Percentiles rank a stretch among this genome's conserved stretches.
phyloP scores from a whole-genome alignment of 1,284 basidiomycete genomes.

The Fomes fomentarius region DNA sequence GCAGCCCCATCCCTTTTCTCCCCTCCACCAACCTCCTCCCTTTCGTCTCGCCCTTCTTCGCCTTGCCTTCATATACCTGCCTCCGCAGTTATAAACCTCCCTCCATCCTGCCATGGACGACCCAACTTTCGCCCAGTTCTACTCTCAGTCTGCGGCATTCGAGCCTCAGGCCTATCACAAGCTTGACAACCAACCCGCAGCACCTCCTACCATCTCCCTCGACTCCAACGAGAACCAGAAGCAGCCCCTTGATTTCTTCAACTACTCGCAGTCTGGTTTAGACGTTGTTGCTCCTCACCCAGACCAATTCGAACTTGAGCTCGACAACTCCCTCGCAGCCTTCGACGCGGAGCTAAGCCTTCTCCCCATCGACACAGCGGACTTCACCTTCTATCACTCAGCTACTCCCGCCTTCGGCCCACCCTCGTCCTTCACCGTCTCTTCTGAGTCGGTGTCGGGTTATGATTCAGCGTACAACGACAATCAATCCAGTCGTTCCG shows the following conservation, averaged over 20 bases:
- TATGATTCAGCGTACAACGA: conserved; percentile 52
- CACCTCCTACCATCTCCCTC: conserved; percentile 24
- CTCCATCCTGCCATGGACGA: conserved; percentile 28
- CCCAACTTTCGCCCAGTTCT: conserved; percentile 30
- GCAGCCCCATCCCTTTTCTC: conserved; percentile 26
- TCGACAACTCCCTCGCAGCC: conserved; percentile 66
- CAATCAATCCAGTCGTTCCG: conserved; percentile 65
- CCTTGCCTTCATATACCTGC: conserved; percentile 27
- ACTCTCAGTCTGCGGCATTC: conserved; percentile 28
- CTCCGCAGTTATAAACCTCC: conserved; percentile 27
- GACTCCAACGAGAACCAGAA: conserved; percentile 27
- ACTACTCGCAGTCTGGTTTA: conserved; percentile 60
- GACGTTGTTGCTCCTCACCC: conserved; percentile 75
- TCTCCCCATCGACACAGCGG: conserved; percentile 61
- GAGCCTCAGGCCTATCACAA: conserved; percentile 27
- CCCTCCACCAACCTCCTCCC: conserved; percentile 15
- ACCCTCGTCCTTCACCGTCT: conserved; percentile 76
- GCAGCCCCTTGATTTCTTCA: conserved; percentile 59
- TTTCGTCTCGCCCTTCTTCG: conserved; percentile 10
- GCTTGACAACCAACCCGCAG: conserved; percentile 25
- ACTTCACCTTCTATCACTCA: conserved; percentile 63
- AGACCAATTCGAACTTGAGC: conserved; percentile 79
- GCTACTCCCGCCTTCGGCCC: conserved; percentile 69
- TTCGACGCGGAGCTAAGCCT: conserved; percentile 68
- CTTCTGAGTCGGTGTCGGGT: conserved; percentile 66